Evolutionary conservation across 2,329 filamentous ascomycete genomes (phyloP).

Genomic region (Graphiopsis chlorocephala): DNA sequence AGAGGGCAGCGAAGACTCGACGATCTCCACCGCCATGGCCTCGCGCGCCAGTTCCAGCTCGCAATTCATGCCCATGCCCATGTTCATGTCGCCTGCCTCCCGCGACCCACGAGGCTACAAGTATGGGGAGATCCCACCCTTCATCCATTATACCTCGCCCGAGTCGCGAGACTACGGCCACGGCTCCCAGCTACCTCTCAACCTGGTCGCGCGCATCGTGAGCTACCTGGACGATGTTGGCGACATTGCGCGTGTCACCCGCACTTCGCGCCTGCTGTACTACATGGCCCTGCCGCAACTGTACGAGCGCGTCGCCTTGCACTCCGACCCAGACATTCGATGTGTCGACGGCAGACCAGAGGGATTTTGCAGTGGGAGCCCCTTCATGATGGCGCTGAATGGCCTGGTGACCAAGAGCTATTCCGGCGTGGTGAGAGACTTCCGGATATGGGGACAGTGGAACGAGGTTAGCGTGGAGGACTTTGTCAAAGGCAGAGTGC

Average conservation of each 20-base stretch:
- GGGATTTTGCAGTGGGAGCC: conserved; percentile 61
- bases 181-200: conserved; percentile 49
- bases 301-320: conserved; percentile 56
- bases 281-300: conserved; percentile 64
- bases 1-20: neutral
- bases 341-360: conserved; percentile 58
- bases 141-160: conserved; percentile 29
- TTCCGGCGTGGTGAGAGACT: conserved; percentile 51
- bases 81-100: neutral
- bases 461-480: conserved; percentile 57
- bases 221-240: conserved; percentile 56
- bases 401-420: conserved; percentile 58
- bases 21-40: neutral
- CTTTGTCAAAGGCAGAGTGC: conserved; percentile 57
- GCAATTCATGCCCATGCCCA: neutral
- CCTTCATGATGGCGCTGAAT: conserved; percentile 62
- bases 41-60: neutral
- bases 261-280: conserved; percentile 60
- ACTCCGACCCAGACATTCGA: conserved; percentile 57
- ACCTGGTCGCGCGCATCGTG: conserved; percentile 57
- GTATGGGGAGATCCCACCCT: conserved; percentile 22
- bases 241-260: conserved; percentile 58
- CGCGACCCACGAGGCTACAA: neutral
- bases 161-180: conserved; percentile 19
- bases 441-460: conserved; percentile 57